Evolutionary conservation across 495 filamentous ascomycete species (phyloP).

Genomic region (Trichoderma gamsii): DNA sequence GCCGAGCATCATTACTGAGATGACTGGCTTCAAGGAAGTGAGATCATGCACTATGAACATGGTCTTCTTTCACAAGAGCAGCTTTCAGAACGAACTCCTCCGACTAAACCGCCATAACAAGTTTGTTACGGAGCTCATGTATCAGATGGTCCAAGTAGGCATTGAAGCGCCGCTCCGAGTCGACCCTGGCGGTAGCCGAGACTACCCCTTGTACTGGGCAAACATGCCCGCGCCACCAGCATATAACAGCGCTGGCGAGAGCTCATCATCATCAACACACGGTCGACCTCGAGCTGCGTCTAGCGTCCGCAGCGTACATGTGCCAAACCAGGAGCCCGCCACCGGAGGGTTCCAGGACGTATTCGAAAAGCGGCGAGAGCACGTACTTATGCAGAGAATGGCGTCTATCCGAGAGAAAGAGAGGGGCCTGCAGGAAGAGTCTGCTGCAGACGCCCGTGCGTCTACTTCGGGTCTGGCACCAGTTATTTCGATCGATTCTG

Average conservation of each 20-base stretch:
- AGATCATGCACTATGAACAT: conserved; percentile 78
- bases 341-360: conserved; percentile 16
- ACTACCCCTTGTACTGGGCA: conserved; percentile 45
- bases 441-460: background rate
- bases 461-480: conserved; percentile 1
- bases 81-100: conserved; percentile 81
- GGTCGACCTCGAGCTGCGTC: conserved; percentile 4
- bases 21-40: conserved; percentile 56
- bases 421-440: conserved; percentile 5
- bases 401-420: conserved; percentile 16
- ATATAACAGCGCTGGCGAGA: background rate
- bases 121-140: conserved; percentile 91
- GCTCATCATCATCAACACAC: background rate
- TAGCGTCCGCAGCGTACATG: background rate
- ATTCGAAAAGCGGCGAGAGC: conserved; percentile 15
- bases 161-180: conserved; percentile 81
- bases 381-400: conserved; percentile 9
- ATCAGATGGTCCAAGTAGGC: conserved; percentile 71
- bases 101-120: conserved; percentile 88
- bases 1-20: conserved; percentile 81
- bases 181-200: conserved; percentile 54
- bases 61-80: conserved; percentile 96
- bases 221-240: conserved; percentile 6
- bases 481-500: conserved; percentile 5
- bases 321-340: background rate